Percentiles rank a stretch among this genome's conserved stretches.
Conservation (phyloP, 2,329 filamentous ascomycete species). For the Sclerotinia sclerotiorum region DNA sequence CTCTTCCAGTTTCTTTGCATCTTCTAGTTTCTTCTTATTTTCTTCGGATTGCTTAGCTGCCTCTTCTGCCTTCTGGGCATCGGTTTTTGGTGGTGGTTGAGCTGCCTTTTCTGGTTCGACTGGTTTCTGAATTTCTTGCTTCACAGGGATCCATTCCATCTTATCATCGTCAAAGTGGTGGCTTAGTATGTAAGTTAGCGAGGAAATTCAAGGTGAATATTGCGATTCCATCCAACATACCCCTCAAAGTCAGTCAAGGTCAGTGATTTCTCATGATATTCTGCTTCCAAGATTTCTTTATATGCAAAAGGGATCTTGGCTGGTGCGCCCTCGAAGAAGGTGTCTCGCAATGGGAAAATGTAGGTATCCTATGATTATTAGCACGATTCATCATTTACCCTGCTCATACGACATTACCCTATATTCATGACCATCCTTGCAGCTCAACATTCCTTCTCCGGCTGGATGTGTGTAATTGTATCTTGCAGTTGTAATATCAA, state of each 20-base stretch:
- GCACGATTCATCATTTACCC: conserved; percentile 6
- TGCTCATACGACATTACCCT: conserved; percentile 40
- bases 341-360: conserved; percentile 68
- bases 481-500: conserved; percentile 78
- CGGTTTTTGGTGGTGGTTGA: conserved; percentile 23
- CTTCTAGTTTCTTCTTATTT: conserved; percentile 38
- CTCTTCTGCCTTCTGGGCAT: conserved; percentile 22
- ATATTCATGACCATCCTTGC: conserved; percentile 54
- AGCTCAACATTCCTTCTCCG: conserved; percentile 49
- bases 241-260: conserved; percentile 52
- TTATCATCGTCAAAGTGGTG: conserved; percentile 46
- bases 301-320: conserved; percentile 66
- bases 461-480: conserved; percentile 43
- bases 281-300: conserved; percentile 56
- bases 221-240: conserved; percentile 44
- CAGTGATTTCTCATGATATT: conserved; percentile 56
- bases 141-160: conserved; percentile 40
- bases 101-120: conserved; percentile 31
- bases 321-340: conserved; percentile 64
- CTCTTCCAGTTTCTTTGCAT: conserved; percentile 26
- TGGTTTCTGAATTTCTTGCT: conserved; percentile 15
- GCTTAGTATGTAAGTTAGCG: conserved; percentile 34
- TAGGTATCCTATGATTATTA: conserved; percentile 50
- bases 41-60: conserved; percentile 33
- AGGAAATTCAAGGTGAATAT: neutral